Evolutionary conservation across 352 stramenopile species (phyloP).

Genomic region (Phytophthora pinifolia): DNA sequence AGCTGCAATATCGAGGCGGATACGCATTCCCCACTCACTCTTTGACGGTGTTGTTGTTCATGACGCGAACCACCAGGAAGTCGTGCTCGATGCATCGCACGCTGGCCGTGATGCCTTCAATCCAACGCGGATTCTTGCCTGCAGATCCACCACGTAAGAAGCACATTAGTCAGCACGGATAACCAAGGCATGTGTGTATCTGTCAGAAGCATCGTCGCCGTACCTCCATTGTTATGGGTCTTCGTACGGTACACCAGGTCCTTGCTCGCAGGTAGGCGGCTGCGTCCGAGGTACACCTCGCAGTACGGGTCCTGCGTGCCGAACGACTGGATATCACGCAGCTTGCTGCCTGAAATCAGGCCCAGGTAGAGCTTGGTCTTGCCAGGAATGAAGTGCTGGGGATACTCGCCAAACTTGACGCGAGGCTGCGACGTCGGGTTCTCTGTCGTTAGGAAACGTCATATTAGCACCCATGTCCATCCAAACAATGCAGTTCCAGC

Average conservation of each 20-base stretch:
- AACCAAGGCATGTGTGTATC: not conserved
- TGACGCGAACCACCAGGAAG: slow-evolving; percentile 74
- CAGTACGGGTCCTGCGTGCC: slow-evolving; percentile 77
- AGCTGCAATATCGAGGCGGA: not conserved
- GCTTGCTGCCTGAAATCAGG: slow-evolving; percentile 69
- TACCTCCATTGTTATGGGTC: slow-evolving; percentile 80
- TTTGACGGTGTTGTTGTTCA: slow-evolving; percentile 81
- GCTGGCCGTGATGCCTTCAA: slow-evolving; percentile 57
- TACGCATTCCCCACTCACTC: slow-evolving; percentile 42
- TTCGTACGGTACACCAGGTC: slow-evolving; percentile 72
- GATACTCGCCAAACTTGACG: slow-evolving; percentile 71
- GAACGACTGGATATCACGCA: slow-evolving; percentile 76
- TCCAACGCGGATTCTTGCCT: slow-evolving; percentile 81
- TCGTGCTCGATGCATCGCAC: slow-evolving; percentile 83
- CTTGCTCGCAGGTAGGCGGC: slow-evolving; percentile 33
- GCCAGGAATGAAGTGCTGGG: slow-evolving; percentile 71
- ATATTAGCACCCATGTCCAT: slow-evolving; percentile 5
- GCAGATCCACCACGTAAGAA: slow-evolving; percentile 2
- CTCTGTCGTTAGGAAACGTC: slow-evolving; percentile 33
- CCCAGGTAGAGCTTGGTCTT: slow-evolving; percentile 72
- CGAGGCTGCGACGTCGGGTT: slow-evolving; percentile 66
- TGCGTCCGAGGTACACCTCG: slow-evolving; percentile 66
- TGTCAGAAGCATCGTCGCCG: not conserved
- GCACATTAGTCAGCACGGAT: slow-evolving; percentile 2
- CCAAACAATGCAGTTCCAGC: not conserved